Evolutionary conservation across 352 stramenopile genomes (phyloP).

Genomic region (Phytophthora tubulina): DNA sequence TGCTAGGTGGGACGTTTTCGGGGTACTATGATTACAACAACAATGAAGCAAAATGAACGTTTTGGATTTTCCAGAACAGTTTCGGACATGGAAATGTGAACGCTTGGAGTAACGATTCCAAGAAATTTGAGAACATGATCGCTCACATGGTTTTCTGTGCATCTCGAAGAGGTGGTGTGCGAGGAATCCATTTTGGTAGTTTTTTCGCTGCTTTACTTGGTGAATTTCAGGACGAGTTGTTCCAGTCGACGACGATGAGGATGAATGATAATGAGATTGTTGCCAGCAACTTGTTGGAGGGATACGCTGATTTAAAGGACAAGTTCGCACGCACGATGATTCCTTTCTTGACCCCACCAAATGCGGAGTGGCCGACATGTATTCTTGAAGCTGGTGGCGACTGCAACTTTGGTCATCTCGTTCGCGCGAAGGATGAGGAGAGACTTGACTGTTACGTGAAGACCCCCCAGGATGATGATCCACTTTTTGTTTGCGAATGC

Average conservation of each 20-base stretch:
- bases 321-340: background rate
- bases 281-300: slow-evolving; percentile 1
- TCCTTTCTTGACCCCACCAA: slow-evolving; percentile 9
- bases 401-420: slow-evolving; percentile 28
- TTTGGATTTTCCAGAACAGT: background rate
- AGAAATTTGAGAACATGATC: slow-evolving; percentile 5
- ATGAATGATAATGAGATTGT: background rate
- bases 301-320: background rate
- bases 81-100: background rate
- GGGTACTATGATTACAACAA: background rate
- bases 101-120: background rate
- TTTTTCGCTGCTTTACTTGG: slow-evolving; percentile 5
- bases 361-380: slow-evolving; percentile 14
- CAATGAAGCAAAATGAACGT: background rate
- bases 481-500: slow-evolving; percentile 24
- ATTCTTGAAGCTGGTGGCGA: slow-evolving; percentile 3
- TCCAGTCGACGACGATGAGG: background rate
- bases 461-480: background rate
- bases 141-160: slow-evolving; percentile 8
- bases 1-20: slow-evolving; percentile 22
- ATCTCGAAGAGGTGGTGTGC: slow-evolving; percentile 6
- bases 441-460: slow-evolving; percentile 2
- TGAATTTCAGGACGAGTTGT: slow-evolving; percentile 7
- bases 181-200: slow-evolving; percentile 1
- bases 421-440: background rate